A percentile compares a stretch with the other conserved stretches of the same genome.
phyloP scores from a whole-genome alignment of 805 yeast species.

The Metschnikowia baotianmanensis region DNA sequence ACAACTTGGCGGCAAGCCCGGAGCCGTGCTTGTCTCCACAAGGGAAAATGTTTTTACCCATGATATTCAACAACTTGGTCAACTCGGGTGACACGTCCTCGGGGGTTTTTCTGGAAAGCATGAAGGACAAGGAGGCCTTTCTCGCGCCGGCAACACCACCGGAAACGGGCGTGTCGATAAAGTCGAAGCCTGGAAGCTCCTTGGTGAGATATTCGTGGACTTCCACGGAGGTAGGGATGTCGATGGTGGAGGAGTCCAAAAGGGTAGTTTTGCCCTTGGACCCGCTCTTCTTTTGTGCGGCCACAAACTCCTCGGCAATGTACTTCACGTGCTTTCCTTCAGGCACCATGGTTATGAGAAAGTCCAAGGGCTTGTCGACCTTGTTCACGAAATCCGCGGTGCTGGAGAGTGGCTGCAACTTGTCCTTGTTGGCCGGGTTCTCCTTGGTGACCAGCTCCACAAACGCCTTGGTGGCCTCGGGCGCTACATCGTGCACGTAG shows the following conservation, averaged over 20 bases:
- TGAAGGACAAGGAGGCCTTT: slow-evolving; percentile 50
- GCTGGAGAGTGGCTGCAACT: slow-evolving; percentile 21
- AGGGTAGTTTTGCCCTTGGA: slow-evolving; percentile 26
- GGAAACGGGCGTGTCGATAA: slow-evolving; percentile 55
- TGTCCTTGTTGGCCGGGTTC: slow-evolving; percentile 23
- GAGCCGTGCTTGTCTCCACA: slow-evolving; percentile 49
- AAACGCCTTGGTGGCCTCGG: slow-evolving; percentile 26
- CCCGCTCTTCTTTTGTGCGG: slow-evolving; percentile 21
- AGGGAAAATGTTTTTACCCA: slow-evolving; percentile 50
- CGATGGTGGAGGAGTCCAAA: slow-evolving; percentile 53
- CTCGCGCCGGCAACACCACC: slow-evolving; percentile 57
- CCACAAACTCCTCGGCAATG: slow-evolving; percentile 39
- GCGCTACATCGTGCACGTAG: slow-evolving; percentile 43
- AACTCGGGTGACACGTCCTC: slow-evolving; percentile 32
- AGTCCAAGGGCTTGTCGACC: slow-evolving; percentile 37
- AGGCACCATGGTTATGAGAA: slow-evolving; percentile 52
- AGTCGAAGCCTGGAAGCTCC: slow-evolving; percentile 37
- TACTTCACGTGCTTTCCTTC: slow-evolving; percentile 49
- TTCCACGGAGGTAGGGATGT: slow-evolving; percentile 45
- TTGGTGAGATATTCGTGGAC: slow-evolving; percentile 35
- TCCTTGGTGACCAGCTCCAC: slow-evolving; percentile 22
- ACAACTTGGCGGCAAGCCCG: slow-evolving; percentile 54
- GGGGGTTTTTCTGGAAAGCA: slow-evolving; percentile 42
- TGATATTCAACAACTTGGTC: slow-evolving; percentile 29
- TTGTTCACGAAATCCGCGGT: slow-evolving; percentile 27